Base-by-base conservation (phyloP, 192 early-diverging fungal genomes). In the Chytriomyces hyalinus region DNA sequence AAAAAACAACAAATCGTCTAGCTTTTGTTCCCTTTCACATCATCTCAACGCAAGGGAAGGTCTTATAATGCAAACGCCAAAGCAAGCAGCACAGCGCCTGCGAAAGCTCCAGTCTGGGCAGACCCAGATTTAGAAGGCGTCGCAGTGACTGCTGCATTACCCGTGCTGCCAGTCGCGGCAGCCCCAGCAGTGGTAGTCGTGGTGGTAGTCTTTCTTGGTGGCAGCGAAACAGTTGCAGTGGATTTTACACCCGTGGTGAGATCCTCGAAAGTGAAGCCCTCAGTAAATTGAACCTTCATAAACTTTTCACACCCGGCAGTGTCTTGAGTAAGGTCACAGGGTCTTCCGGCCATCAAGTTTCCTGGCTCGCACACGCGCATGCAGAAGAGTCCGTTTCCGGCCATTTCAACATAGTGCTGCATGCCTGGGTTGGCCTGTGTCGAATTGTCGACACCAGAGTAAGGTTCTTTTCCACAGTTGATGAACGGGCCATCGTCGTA, bases 401-500 rank as follows among this genome's bases (percentile, higher is more conserved):
- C 80, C 60, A 66, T 59, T 61, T 75, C 66, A 59, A 81, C 73
- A 48, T 81, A 81, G 45, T 81, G 20, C n/a, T 17, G 46, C 11
- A 69, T 17, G 20, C 64, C 65, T 28, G 77, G 63, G 45, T 80
- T 60, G 8, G 63, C 43, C 13, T 8, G 65, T 10, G 78, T n/a
- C 8, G 63, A 59, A 13, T 22, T 47, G 61, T 81, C 80, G 48
- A 66, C 70, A 22, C 81, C 81, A 59, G 78, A 80, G 50, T 82
- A 82, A 26, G 81, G 81, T 49, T 82, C 81, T 60, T 82, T 82
- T 20, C 81, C 81, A 62, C 81, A 82, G 48, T 64, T 64, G n/a
- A 45, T 22, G 76, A 69, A 80, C 13, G 77, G n/a, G 6, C 51
- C 78, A n/a, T 71, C 48, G 67, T 82, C 78, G 49, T 74, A 63